phyloP scores from a whole-genome alignment of 805 yeast genomes.

The Wickerhamomyces subpelliculosus region DNA sequence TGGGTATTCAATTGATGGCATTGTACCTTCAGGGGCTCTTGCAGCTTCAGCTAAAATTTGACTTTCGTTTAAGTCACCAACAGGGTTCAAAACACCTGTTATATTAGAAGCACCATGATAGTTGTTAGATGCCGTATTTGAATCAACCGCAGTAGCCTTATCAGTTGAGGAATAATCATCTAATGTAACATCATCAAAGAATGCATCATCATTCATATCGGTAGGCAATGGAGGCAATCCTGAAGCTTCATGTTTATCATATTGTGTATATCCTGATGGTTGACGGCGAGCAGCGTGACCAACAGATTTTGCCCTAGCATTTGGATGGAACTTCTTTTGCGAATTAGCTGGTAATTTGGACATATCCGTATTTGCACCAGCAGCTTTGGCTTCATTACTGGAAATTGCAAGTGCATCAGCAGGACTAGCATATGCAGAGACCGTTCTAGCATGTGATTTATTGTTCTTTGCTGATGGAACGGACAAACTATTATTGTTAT shows the following conservation, averaged over 20 bases:
- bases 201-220: slow-evolving; percentile 36
- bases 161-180: slow-evolving; percentile 38
- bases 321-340: slow-evolving; percentile 51
- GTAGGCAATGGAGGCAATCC: slow-evolving; percentile 24
- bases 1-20: slow-evolving; percentile 94
- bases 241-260: slow-evolving; percentile 2
- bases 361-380: slow-evolving; percentile 2
- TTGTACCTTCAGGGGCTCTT: slow-evolving; percentile 62
- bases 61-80: slow-evolving; percentile 35
- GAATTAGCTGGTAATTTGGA: slow-evolving; percentile 12
- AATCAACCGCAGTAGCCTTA: slow-evolving; percentile 12
- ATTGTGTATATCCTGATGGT: slow-evolving; percentile 31
- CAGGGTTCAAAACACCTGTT: background rate
- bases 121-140: slow-evolving; percentile 11
- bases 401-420: background rate
- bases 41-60: slow-evolving; percentile 42
- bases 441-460: slow-evolving; percentile 20
- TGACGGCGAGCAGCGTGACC: slow-evolving; percentile 67
- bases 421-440: slow-evolving; percentile 20
- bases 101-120: slow-evolving; percentile 4
- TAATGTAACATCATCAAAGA: slow-evolving; percentile 47
- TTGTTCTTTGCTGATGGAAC: background rate
- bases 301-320: slow-evolving; percentile 82
- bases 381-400: background rate
- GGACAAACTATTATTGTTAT: background rate